These are phyloP conservation scores for Pichia sp. DNA, from an alignment of 1,139 yeast species.

Conservation along the genomic window DNA sequence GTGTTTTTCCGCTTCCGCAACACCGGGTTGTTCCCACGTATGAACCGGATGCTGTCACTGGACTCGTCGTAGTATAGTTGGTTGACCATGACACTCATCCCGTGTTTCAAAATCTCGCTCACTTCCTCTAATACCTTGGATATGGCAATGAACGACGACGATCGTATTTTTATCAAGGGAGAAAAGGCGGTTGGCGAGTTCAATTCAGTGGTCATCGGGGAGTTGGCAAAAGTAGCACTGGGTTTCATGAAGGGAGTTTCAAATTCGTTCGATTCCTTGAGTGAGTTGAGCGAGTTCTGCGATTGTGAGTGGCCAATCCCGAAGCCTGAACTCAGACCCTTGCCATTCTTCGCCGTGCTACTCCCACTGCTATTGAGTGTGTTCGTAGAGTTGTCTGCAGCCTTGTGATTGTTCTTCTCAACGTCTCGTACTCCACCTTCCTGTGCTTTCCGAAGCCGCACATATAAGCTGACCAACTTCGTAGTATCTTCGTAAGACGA, in stretches of 20 bases:
- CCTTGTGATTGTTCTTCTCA: not conserved
- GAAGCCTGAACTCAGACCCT: not conserved
- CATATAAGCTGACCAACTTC: conserved; percentile 44
- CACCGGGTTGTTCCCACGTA: conserved; percentile 18
- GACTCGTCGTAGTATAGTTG: conserved; percentile 28
- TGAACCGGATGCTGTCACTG: conserved; percentile 22
- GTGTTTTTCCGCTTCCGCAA: conserved; percentile 17
- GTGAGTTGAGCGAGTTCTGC: conserved; percentile 7
- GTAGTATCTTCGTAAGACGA: conserved; percentile 58
- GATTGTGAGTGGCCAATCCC: conserved; percentile 8
- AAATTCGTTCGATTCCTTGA: not conserved
- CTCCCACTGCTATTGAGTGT: not conserved
- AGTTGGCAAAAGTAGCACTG: conserved; percentile 23
- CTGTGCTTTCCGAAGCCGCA: conserved; percentile 32
- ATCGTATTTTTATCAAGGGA: conserved; percentile 17
- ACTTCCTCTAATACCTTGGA: conserved; percentile 26
- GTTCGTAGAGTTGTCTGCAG: not conserved
- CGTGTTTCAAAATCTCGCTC: conserved; percentile 26
- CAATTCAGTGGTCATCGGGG: conserved; percentile 21
- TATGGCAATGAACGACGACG: conserved; percentile 12
- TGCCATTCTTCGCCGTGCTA: conserved; percentile 7
- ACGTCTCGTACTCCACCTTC: conserved; percentile 7
- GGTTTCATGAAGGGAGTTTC: conserved; percentile 28
- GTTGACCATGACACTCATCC: conserved; percentile 26
- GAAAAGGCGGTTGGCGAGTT: conserved; percentile 23